Evolutionary conservation across 2,329 filamentous ascomycete genomes (phyloP).

Genomic region (Zymoseptoria pseudotritici): DNA sequence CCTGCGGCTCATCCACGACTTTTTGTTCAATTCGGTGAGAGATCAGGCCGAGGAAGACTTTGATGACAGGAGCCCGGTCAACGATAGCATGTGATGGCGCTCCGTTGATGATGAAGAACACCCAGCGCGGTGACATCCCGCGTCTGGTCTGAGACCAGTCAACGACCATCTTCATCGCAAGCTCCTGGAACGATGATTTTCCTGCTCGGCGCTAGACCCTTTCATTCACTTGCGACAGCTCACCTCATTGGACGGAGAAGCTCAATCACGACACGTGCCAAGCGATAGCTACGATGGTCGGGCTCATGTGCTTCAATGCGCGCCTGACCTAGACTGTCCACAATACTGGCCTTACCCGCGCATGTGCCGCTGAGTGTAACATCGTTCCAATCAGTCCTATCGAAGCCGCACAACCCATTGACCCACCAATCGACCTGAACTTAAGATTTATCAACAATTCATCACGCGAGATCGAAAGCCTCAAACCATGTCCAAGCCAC

Average conservation of each 20-base stretch:
- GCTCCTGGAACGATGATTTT: background rate
- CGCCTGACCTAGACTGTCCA: background rate
- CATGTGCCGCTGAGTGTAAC: background rate
- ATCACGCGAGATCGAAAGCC: background rate
- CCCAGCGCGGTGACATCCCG: too few relatives aligned
- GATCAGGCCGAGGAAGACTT: background rate
- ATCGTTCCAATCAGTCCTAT: background rate
- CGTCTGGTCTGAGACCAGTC: too few relatives aligned
- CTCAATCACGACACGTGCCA: background rate
- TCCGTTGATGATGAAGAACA: too few relatives aligned
- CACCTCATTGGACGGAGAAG: background rate
- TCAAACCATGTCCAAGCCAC: background rate
- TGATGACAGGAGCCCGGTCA: background rate
- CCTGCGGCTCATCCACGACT: constrained; percentile 4
- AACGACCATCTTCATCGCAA: too few relatives aligned
- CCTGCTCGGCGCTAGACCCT: background rate
- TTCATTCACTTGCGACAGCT: background rate
- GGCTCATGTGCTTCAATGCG: background rate
- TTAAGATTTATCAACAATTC: background rate
- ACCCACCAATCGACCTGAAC: background rate
- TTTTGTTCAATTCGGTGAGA: background rate
- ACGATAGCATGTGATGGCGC: background rate
- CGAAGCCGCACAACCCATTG: background rate
- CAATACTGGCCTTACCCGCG: background rate
- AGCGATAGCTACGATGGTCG: background rate